Evolutionary conservation across 176 grass and related monocot species (phyloP), one percentile per base, ranked within the genome.

Genomic region (Tillandsia fasciculata): DNA sequence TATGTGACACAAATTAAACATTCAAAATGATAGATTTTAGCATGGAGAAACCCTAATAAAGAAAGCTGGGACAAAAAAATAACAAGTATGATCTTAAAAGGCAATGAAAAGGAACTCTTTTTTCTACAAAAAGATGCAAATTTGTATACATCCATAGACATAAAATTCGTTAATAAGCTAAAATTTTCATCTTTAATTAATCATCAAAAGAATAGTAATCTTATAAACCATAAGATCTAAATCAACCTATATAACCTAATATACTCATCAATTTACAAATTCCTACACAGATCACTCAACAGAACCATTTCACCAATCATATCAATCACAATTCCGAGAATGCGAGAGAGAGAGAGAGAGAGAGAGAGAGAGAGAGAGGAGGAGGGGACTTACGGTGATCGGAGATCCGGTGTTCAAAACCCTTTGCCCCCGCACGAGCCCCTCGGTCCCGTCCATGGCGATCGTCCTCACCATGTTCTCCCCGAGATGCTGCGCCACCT

Each of bases 381-480:
- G 65, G 49, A 51, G 50, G 23, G 14, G 17, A 24, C 65, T 84
- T 86, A 96, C 92, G 53, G 92, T 91, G 75, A 96, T 91, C 49
- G 92, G 88, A 68, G 88, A 96, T 27, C 92, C 92, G 8, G 92
- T 91, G 78, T 96, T 96, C 52, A 96, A 80, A 49, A 91, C 92
- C 70, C 78, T 78, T 76, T 91, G 92, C 11, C 92, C 88, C 50
- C 92, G 92, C 14, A 96, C 88, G 9, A 96, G 76, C 3, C 92
- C 88, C 80, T 96, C 88, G 0, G 88, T 96, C 48, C 92, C 92
- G 74, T 96, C 92, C 92, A 91, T 91, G 9, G 92, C 92, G 64
- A 91, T 96, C 49, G 92, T 91, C 64, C 92, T 79, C 23, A 96
- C 92, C 81, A 96, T 86, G 67, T 89, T 96, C 88, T 96, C 88